Evolutionary conservation across 768 basidiomycete genomes (phyloP).

Genomic region (Tremella yokohamensis): DNA sequence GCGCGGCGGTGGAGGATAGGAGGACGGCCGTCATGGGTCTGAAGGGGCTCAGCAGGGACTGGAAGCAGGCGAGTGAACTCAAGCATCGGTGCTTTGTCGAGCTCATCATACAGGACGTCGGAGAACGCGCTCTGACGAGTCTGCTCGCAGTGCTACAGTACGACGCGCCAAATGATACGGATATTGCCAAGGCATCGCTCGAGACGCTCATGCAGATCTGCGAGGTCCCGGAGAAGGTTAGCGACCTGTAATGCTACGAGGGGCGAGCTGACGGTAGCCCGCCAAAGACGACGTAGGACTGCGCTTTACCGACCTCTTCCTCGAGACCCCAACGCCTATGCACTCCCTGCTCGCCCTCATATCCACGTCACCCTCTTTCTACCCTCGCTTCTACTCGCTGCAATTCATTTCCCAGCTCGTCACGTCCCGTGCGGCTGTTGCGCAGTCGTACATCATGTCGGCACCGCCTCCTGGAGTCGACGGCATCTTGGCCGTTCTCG

Average conservation of each 20-base stretch:
- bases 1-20: slow-evolving; percentile 81
- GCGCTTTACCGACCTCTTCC: slow-evolving; percentile 74
- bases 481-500: slow-evolving; percentile 57
- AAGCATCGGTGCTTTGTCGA: background rate
- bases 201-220: slow-evolving; percentile 85
- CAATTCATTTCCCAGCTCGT: slow-evolving; percentile 77
- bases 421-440: slow-evolving; percentile 71
- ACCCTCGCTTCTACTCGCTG: slow-evolving; percentile 76
- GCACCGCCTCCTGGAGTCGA: slow-evolving; percentile 59
- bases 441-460: slow-evolving; percentile 89
- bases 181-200: slow-evolving; percentile 85
- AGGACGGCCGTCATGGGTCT: slow-evolving; percentile 88
- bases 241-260: background rate
- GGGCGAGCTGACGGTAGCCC: slow-evolving; percentile 28
- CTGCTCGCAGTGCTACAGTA: slow-evolving; percentile 76
- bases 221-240: slow-evolving; percentile 60
- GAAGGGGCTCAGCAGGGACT: slow-evolving; percentile 87
- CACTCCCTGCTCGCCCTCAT: slow-evolving; percentile 76
- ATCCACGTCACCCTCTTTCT: slow-evolving; percentile 68
- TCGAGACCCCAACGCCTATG: slow-evolving; percentile 63
- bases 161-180: slow-evolving; percentile 84
- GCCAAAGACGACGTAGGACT: slow-evolving; percentile 69
- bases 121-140: slow-evolving; percentile 68
- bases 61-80: slow-evolving; percentile 60
- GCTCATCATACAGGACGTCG: slow-evolving; percentile 61